Evolutionary conservation across 495 filamentous ascomycete species (phyloP).

Genomic region (Aspergillus avenaceus): DNA sequence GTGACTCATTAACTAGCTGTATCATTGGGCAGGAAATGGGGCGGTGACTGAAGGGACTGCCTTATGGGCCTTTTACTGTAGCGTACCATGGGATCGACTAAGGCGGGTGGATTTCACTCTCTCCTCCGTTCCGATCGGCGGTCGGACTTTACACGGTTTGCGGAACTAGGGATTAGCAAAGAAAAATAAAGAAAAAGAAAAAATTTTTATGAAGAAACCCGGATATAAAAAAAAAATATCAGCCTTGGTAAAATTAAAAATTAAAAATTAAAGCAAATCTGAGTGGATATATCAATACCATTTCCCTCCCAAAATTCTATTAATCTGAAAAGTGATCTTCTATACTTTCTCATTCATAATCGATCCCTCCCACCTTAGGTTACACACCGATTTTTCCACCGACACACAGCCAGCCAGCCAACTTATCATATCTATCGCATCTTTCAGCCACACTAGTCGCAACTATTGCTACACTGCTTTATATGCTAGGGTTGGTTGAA

Average conservation of each 20-base stretch:
- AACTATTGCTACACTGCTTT: neutral
- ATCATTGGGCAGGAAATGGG: slow-evolving; percentile 5
- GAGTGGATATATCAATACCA: slow-evolving; percentile 6
- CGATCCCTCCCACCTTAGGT: neutral
- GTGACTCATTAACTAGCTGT: slow-evolving; percentile 4
- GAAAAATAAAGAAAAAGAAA: slow-evolving; percentile 10
- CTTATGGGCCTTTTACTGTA: neutral
- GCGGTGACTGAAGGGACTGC: slow-evolving; percentile 8
- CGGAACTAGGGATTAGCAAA: slow-evolving; percentile 4
- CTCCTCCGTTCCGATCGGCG: slow-evolving; percentile 12
- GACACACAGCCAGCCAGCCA: neutral
- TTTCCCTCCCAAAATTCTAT: neutral
- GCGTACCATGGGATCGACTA: neutral
- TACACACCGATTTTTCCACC: slow-evolving; percentile 1
- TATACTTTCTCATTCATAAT: neutral
- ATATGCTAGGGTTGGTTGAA: neutral
- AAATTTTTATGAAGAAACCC: slow-evolving; percentile 1
- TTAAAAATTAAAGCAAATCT: neutral
- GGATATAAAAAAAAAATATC: slow-evolving; percentile 1
- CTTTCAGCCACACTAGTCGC: neutral
- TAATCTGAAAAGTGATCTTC: neutral
- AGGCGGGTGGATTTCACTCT: slow-evolving; percentile 5
- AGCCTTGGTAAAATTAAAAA: slow-evolving; percentile 3
- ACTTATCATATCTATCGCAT: neutral
- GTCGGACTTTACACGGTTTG: slow-evolving; percentile 11